phyloP scores from a whole-genome alignment of 2,329 filamentous ascomycete species.

The Apiospora marii region DNA sequence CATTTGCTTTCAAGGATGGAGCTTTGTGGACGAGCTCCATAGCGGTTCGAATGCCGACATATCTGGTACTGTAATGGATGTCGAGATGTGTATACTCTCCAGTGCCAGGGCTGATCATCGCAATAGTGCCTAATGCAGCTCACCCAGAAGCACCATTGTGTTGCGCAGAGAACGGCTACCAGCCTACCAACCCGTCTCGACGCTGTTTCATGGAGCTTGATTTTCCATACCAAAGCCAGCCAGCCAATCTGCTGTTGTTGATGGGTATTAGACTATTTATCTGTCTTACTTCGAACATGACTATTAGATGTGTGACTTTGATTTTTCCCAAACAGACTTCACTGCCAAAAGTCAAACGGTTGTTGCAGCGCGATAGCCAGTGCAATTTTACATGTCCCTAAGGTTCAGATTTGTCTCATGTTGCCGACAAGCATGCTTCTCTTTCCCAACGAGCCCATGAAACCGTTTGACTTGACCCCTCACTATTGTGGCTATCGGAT shows the following conservation, averaged over 20 bases:
- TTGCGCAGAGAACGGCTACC: background rate
- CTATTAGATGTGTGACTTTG: conserved; percentile 9
- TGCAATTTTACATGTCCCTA: background rate
- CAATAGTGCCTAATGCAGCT: background rate
- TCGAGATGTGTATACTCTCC: conserved; percentile 3
- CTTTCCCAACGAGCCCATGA: conserved; percentile 4
- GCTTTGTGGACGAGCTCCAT: conserved; percentile 16
- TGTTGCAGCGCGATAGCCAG: conserved; percentile 16
- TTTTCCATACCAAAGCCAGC: background rate
- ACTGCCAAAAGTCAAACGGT: conserved; percentile 12
- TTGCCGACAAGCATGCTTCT: conserved; percentile 11
- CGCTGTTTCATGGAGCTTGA: background rate
- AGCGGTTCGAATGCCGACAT: conserved; percentile 4
- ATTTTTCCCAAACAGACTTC: background rate
- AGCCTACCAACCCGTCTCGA: background rate
- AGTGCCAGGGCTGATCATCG: background rate
- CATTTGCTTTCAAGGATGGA: conserved; percentile 16
- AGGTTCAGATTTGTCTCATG: conserved; percentile 1
- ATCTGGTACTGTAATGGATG: background rate
- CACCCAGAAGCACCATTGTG: conserved; percentile 3
- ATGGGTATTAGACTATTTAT: conserved; percentile 3
- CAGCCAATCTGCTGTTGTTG: background rate
- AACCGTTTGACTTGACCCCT: conserved; percentile 20
- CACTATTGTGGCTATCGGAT: conserved; percentile 1
- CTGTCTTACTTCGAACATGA: background rate